A percentile compares a stretch with the other conserved stretches of the same genome.
phyloP scores from a whole-genome alignment of 176 grass and related monocot species.

The Zizania latifolia region DNA sequence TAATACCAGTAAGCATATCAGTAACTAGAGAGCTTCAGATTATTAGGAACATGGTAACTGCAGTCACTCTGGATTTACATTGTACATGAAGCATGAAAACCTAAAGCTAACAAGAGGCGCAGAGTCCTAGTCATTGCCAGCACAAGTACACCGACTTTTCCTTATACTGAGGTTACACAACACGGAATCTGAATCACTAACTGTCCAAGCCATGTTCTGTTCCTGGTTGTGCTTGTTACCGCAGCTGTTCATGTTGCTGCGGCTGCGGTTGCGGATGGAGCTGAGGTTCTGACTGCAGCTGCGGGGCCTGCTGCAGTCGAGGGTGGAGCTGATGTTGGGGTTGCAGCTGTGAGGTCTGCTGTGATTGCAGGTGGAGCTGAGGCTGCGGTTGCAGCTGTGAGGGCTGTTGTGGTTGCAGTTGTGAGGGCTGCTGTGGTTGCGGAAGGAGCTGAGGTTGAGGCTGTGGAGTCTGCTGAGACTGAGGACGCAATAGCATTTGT shows the following conservation, averaged over 20 bases:
- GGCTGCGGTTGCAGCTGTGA: background rate
- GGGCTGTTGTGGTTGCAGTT: background rate
- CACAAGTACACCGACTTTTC: conserved; percentile 6
- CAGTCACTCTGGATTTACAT: conserved; percentile 51
- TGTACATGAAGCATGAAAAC: conserved; percentile 39
- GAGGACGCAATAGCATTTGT: conserved; percentile 14
- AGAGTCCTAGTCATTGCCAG: conserved; percentile 22
- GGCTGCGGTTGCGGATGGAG: background rate
- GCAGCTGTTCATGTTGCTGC: background rate
- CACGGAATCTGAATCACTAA: conserved; percentile 7
- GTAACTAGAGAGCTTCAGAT: conserved; percentile 44
- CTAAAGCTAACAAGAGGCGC: conserved; percentile 30
- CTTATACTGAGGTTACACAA: conserved; percentile 29
- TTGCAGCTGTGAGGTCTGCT: background rate
- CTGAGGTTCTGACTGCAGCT: background rate
- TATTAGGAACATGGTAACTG: conserved; percentile 43
- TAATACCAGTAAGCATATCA: background rate
- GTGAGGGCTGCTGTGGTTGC: conserved; percentile 22
- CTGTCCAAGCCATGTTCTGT: conserved; percentile 15
- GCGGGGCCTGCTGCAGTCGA: background rate
- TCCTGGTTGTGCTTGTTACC: background rate
- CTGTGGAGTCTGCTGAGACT: background rate
- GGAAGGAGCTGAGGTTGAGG: background rate
- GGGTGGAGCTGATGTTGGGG: background rate
- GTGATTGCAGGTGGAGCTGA: background rate